These are phyloP conservation scores for Trametes cingulata DNA, from an alignment of 768 basidiomycete genomes.

Conservation along the genomic window DNA sequence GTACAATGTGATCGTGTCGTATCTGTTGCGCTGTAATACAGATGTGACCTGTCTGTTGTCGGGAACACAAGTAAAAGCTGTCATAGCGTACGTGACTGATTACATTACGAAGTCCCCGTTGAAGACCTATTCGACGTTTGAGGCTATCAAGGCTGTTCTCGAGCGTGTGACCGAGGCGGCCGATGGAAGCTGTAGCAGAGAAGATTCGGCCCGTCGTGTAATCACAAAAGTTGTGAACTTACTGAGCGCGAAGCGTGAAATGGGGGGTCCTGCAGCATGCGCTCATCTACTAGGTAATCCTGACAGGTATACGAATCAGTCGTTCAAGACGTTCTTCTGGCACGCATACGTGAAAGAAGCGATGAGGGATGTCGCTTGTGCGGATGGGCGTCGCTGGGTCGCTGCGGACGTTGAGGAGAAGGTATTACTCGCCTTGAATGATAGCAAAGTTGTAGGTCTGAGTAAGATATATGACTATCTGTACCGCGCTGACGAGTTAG, in stretches of 20 bases:
- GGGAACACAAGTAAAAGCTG: conserved; percentile 42
- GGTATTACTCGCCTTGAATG: neutral
- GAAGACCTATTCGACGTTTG: neutral
- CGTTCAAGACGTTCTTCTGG: conserved; percentile 39
- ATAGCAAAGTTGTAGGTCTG: neutral
- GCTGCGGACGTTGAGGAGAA: neutral
- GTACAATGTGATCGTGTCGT: conserved; percentile 33
- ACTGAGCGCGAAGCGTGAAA: conserved; percentile 37
- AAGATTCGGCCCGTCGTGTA: neutral
- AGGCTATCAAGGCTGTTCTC: neutral
- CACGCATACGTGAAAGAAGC: conserved; percentile 22
- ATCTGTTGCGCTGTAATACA: conserved; percentile 40
- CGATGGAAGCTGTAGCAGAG: neutral
- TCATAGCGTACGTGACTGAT: conserved; percentile 43
- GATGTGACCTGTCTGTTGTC: conserved; percentile 41
- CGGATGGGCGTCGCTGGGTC: neutral
- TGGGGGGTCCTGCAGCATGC: conserved; percentile 40
- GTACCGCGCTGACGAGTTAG: conserved; percentile 26
- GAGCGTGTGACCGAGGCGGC: neutral
- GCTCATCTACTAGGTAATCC: conserved; percentile 38
- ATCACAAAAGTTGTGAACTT: conserved; percentile 25
- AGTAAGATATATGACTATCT: conserved; percentile 15
- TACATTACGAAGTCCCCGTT: conserved; percentile 41
- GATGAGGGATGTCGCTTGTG: too few relatives aligned
- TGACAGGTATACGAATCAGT: conserved; percentile 41